Conservation (phyloP, 2,329 filamentous ascomycete genomes). For the Neopestalotiopsis rosae region DNA sequence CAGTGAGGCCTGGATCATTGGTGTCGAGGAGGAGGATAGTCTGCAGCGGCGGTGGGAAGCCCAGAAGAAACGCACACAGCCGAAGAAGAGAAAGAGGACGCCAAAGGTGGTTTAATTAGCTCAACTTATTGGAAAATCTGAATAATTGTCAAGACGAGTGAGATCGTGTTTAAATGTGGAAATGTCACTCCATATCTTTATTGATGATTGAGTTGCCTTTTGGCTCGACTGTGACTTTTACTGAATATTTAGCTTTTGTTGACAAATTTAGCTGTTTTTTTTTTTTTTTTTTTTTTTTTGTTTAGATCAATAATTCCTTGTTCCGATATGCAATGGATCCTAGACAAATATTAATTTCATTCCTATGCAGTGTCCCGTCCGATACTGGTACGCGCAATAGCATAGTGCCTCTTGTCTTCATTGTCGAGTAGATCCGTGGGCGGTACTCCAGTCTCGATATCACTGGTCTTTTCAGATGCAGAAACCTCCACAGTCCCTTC, state of each 20-base stretch:
- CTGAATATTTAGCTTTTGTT: no score
- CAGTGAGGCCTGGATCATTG: not conserved
- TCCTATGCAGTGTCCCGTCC: not conserved
- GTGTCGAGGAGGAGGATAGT: slow-evolving; percentile 2
- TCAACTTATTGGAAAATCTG: not conserved
- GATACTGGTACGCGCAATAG: not conserved
- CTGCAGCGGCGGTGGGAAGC: not conserved
- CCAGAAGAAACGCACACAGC: not conserved
- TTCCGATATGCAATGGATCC: not conserved
- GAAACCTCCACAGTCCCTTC: not conserved
- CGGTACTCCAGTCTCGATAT: not conserved
- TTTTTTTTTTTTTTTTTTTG: not conserved
- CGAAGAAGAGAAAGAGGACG: not conserved
- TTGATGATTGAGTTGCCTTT: not conserved
- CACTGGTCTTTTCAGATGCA: not conserved
- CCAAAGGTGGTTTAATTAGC: not conserved
- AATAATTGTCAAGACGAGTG: not conserved
- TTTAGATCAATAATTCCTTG: not conserved
- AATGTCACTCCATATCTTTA: no score
- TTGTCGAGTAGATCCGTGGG: not conserved
- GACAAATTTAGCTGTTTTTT: not conserved
- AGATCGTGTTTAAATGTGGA: not conserved
- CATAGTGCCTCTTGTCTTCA: not conserved
- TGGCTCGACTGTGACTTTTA: no score
- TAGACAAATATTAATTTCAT: not conserved